Base-by-base conservation (phyloP, 805 yeast genomes). In the Blastobotrys parvus region DNA sequence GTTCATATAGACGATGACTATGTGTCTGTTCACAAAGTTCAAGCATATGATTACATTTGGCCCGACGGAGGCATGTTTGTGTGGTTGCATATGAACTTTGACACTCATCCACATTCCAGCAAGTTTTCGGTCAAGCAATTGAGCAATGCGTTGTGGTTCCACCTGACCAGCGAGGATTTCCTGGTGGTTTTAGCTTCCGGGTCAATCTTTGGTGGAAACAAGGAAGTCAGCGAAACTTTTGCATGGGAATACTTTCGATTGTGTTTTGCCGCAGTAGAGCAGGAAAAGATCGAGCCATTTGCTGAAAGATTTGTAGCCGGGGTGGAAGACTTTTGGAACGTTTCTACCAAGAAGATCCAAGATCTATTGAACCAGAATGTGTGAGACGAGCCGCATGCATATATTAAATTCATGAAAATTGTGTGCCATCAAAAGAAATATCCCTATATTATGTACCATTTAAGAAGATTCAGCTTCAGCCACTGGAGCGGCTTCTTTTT, bases 41-140 rank as follows among this genome's bases (percentile, higher is more conserved):
- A 37, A 31, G 27, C 23, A 27, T 15, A 31, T 35, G 38, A 34
- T 32, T 35, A 18, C 19, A n/a, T 3, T 30, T 34, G 50, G 23
- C 78, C 78, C 6, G 67, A 65, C 3, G 77, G 75, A 2, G 77
- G 75, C 38, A 72, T 73, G 74, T 69, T 72, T 55, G 65, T 67
- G 59, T 72, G 75, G 55, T 57, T 70, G 46, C 68, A 67, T 50
- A 60, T 76, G 39, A 79, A 80, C 56, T 72, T 77, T 47, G 54
- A 63, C 61, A 50, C 51, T 41, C 78, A 72, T 60, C 77, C 77
- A 11, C 30, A 48, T 35, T 39, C 42, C 4, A 16, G 39, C n/a
- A 15, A 39, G 16, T 44, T 43, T 34, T 11, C 39, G 6, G 22
- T 17, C 17, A 31, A 33, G 10, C 48, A 48, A 29, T 43, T 50